Evolutionary conservation across 2,329 filamentous ascomycete species (phyloP), one percentile per base, ranked within the genome.

Genomic region (Tolypocladium capitatum): DNA sequence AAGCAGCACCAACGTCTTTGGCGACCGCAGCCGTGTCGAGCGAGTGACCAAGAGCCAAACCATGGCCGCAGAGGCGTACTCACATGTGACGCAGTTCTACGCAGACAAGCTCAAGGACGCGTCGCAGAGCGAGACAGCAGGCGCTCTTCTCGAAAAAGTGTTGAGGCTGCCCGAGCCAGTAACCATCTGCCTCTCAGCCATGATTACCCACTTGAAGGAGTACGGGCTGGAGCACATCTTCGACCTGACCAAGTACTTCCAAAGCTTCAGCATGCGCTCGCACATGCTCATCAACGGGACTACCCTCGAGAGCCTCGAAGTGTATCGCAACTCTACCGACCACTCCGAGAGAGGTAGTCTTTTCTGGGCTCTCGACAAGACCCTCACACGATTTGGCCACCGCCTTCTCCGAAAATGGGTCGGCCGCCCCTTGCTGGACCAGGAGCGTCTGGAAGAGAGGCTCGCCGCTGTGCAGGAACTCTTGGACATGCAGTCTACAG

Each of bases 271-370:
- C 56, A 87, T 90, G 8, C 76, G 90, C 34, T 90, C 91, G 14
- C 90, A 97, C 60, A 97, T 98, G 92, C 73, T 97, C 4, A 72
- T 98, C 51, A 96, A 94, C 60, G 92, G 91, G 41, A 98, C 95
- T 47, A 96, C 91, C 0, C 70, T 98, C 34, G 91, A 88, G 44
- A 95, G 88, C 58, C 75, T 98, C 13, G 92, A 98, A 62, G 88
- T 98, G 2, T 98, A 96, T 61, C 85, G 90, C 51, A 98, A 98
- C 55, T 81, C 89, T 57, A 97, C 91, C 0, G 90, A 97, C 60
- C 79, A 90, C 57, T 77, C 80, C 0, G 80, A 84, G 49, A 90
- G 84, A 57, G 92, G 92, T 3, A 96, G 90, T 62, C 72, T 98
- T 5, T 90, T 97, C 64, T 98, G 92, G 92, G 87, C 89, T 0